Percentiles rank a stretch among this genome's conserved stretches.
phyloP scores from a whole-genome alignment of 768 basidiomycete species.

The Auriscalpium vulgare region DNA sequence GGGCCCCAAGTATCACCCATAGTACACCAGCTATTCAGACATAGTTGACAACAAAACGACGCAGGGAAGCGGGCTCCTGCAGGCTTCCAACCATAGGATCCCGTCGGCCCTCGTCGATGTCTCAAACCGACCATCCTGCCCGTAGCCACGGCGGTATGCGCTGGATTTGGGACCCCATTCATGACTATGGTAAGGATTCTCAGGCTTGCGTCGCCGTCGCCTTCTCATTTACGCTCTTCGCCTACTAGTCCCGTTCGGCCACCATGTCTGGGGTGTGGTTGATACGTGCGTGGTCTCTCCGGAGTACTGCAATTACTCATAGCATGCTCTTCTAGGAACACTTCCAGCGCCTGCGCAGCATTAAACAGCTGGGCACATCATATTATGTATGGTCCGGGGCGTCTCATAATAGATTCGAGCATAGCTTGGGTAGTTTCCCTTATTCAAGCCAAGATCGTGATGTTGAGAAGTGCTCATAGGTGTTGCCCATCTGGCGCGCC shows the following conservation, averaged over 20 bases:
- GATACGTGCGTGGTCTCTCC: conserved; percentile 47
- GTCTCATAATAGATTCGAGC: conserved; percentile 77
- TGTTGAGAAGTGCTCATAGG: conserved; percentile 35
- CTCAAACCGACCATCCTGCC: too few relatives aligned
- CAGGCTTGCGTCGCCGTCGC: not conserved
- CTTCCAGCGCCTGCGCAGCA: conserved; percentile 67
- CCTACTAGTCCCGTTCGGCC: conserved; percentile 24
- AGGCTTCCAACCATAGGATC: not conserved
- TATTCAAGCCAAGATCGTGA: not conserved
- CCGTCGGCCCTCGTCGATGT: not conserved
- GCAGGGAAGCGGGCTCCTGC: not conserved
- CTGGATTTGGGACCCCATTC: conserved; percentile 33
- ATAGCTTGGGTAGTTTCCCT: conserved; percentile 54
- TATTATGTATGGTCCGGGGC: conserved; percentile 74
- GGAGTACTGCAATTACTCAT: not conserved
- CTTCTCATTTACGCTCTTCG: not conserved
- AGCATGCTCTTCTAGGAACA: conserved; percentile 37
- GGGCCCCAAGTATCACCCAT: too few relatives aligned
- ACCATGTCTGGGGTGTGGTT: conserved; percentile 42
- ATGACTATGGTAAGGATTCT: conserved; percentile 30
- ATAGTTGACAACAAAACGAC: too few relatives aligned
- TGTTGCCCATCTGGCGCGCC: conserved; percentile 63
- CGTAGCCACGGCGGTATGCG: too few relatives aligned
- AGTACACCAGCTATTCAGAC: too few relatives aligned
- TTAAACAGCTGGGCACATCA: conserved; percentile 77